These are phyloP conservation scores for Cyberlindnera japonica DNA, from an alignment of 805 yeast genomes.

Conservation along the genomic window DNA sequence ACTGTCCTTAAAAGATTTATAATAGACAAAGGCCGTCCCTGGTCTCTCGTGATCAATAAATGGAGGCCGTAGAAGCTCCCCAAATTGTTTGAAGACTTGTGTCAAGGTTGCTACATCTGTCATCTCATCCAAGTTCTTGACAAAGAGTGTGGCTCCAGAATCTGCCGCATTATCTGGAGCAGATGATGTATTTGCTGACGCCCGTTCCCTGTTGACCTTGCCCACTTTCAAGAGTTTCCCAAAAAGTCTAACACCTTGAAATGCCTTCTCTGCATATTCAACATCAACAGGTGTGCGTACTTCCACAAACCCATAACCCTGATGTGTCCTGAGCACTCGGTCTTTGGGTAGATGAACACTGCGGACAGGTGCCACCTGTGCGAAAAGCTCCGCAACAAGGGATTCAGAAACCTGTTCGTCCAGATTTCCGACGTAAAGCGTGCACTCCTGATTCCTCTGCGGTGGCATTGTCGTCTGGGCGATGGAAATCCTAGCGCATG, in stretches of 20 bases:
- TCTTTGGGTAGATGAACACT: constrained; percentile 77
- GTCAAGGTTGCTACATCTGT: constrained; percentile 56
- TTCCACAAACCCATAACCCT: constrained; percentile 88
- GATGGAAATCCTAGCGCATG: too few species aligned
- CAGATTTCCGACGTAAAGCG: constrained; percentile 79
- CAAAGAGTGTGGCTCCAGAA: constrained; percentile 65
- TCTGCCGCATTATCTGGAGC: constrained; percentile 24
- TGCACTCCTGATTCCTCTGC: constrained; percentile 53
- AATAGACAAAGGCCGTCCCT: constrained; percentile 63
- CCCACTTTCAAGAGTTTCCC: constrained; percentile 60
- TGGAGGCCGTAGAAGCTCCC: constrained; percentile 51
- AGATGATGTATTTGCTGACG: constrained; percentile 19
- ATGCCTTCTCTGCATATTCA: constrained; percentile 58
- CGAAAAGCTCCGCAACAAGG: constrained; percentile 72
- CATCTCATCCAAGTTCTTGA: constrained; percentile 63
- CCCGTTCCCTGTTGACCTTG: constrained; percentile 32
- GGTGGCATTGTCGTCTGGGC: not conserved
- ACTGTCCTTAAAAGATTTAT: constrained; percentile 58
- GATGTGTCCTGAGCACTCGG: constrained; percentile 62
- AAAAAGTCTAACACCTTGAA: constrained; percentile 58
- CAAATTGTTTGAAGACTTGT: constrained; percentile 60
- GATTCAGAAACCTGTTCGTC: constrained; percentile 72
- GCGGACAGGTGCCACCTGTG: constrained; percentile 79
- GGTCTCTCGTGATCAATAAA: constrained; percentile 49
- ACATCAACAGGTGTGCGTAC: constrained; percentile 58